These are phyloP conservation scores for Cucurbita ficifolia DNA, from an alignment of 306 rosid species.

Conservation along the genomic window DNA sequence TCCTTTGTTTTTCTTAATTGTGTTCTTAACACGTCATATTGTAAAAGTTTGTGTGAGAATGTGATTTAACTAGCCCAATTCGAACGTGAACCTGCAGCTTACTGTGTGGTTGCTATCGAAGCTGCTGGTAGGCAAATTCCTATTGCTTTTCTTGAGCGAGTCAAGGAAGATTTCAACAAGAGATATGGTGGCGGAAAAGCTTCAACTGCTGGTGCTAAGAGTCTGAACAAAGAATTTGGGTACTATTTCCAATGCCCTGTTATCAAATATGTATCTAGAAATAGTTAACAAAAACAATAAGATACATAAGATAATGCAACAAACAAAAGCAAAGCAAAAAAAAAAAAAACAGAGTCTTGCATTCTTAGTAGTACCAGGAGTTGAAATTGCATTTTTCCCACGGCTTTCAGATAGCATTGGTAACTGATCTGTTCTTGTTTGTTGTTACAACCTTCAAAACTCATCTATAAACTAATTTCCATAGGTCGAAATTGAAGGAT, in stretches of 20 bases:
- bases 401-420: background rate
- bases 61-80: background rate
- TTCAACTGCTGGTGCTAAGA: slow-evolving; percentile 43
- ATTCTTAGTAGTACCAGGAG: background rate
- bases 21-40: background rate
- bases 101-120: slow-evolving; percentile 75
- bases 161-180: slow-evolving; percentile 74
- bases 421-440: background rate
- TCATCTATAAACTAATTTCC: slow-evolving; percentile 2
- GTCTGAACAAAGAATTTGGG: slow-evolving; percentile 84
- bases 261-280: background rate
- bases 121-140: slow-evolving; percentile 88
- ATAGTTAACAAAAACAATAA: background rate
- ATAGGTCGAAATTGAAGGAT: slow-evolving; percentile 72
- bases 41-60: background rate
- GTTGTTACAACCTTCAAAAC: background rate
- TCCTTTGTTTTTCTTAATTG: background rate
- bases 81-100: slow-evolving; percentile 40
- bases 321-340: background rate
- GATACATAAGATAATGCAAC: background rate
- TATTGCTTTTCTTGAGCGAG: slow-evolving; percentile 69
- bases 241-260: slow-evolving; percentile 8
- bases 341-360: background rate
- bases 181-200: slow-evolving; percentile 84
- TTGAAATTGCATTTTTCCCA: background rate